phyloP scores from a whole-genome alignment of 2,329 filamentous ascomycete species.

The Penicillium nordicum region DNA sequence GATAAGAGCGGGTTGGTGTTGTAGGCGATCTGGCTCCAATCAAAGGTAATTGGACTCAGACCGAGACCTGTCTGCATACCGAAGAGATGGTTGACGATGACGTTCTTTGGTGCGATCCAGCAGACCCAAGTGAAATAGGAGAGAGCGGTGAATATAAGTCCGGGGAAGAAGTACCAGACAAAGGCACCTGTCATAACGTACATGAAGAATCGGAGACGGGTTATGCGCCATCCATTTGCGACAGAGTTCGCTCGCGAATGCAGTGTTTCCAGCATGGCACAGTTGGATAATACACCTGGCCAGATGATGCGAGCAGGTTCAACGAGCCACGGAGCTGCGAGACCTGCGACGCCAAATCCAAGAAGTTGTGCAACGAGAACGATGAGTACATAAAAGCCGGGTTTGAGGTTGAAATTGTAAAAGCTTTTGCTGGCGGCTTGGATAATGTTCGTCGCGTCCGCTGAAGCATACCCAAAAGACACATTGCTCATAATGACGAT shows the following conservation, averaged over 20 bases:
- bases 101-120: conserved; percentile 50
- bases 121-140: conserved; percentile 50
- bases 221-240: conserved; percentile 40
- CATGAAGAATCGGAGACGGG: conserved; percentile 39
- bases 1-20: conserved; percentile 35
- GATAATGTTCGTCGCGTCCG: conserved; percentile 48
- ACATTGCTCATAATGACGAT: conserved; percentile 51
- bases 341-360: conserved; percentile 41
- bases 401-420: conserved; percentile 42
- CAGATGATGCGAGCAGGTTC: conserved; percentile 41
- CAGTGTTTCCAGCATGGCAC: conserved; percentile 38
- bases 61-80: conserved; percentile 35
- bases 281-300: conserved; percentile 40
- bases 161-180: conserved; percentile 53
- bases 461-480: conserved; percentile 47
- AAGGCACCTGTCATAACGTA: conserved; percentile 31
- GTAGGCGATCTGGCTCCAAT: conserved; percentile 36
- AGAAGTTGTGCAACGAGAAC: conserved; percentile 40
- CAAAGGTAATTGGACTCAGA: conserved; percentile 32
- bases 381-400: conserved; percentile 39
- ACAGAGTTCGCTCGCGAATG: conserved; percentile 38
- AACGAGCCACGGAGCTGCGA: conserved; percentile 38
- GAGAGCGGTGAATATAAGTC: conserved; percentile 49
- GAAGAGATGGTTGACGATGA: conserved; percentile 48
- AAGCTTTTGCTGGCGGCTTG: conserved; percentile 40